These are phyloP conservation scores for Boletus vinaceobasis DNA, from an alignment of 768 basidiomycete genomes.

Conservation along the genomic window DNA sequence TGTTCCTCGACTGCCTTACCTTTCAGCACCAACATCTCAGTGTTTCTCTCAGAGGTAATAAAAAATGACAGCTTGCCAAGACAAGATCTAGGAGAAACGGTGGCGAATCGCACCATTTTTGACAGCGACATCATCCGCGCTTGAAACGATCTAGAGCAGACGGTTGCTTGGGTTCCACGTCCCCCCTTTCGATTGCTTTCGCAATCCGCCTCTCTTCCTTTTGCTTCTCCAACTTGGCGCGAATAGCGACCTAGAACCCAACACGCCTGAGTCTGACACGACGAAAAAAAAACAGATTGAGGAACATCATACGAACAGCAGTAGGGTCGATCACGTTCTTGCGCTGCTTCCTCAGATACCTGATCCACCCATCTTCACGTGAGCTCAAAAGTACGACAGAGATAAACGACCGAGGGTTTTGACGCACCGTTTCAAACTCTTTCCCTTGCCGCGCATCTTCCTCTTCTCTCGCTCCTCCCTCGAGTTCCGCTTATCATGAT, in stretches of 20 bases:
- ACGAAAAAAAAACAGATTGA: neutral
- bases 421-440: conserved; percentile 72
- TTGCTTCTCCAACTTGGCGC: conserved; percentile 62
- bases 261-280: neutral
- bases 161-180: conserved; percentile 27
- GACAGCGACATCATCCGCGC: conserved; percentile 14
- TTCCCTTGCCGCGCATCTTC: conserved; percentile 85
- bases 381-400: neutral
- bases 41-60: neutral
- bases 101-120: neutral
- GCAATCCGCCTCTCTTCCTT: conserved; percentile 41
- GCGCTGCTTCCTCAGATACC: conserved; percentile 82
- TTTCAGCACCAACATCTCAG: too few species aligned
- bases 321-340: conserved; percentile 93
- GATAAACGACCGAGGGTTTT: neutral
- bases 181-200: conserved; percentile 34
- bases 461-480: conserved; percentile 51
- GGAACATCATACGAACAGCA: conserved; percentile 41
- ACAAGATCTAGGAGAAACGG: neutral
- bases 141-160: conserved; percentile 37
- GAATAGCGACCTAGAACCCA: conserved; percentile 49
- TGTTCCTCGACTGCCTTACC: neutral
- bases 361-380: conserved; percentile 14
- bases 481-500: conserved; percentile 24
- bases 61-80: neutral